Base-by-base conservation (phyloP, 306 rosid species). In the Castanea crenata region DNA sequence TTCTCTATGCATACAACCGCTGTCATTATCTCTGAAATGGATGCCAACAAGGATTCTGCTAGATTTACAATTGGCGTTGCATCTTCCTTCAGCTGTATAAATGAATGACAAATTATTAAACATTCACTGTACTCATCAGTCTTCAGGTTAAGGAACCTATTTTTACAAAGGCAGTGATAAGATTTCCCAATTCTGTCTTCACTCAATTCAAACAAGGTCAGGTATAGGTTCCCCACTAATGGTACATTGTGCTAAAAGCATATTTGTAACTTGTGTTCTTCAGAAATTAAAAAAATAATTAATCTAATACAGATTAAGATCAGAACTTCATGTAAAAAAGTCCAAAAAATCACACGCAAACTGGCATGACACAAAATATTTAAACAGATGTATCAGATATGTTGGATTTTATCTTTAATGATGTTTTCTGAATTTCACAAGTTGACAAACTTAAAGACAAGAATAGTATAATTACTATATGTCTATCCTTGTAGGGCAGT, bases 11-110 rank as follows among this genome's bases (percentile, higher is more conserved):
- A 69, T 65, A 13, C 31, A 25, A 70, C 79, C 11, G 72, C 71
- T 31, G 4, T 83, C 63, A 78, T 68, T 76, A 84, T 83, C 41
- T 69, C 79, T 12, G 90, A 81, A 59, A 87, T 87, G 79, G 86
- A 73, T 38, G 72, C 78, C 77, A 87, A 46, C 58, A 84, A 46
- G 49, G 77, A 74, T 57, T 81, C 82, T 54, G 80, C 82, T 35
- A 74, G 79, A 57, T 75, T 38, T 65, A 51, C n/a, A 32, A 73
- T 15, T 49, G 54, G 65, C 29, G 52, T 55, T 56, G 69, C 51
- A 64, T 84, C 74, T 82, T 69, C 80, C 74, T 74, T 74, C 74
- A 52, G 74, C 87, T 79, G 83, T 31, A 64, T 20, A 71, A n/a
- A 32, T 55, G 58, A 35, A 75, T 13, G 34, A 73, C 2, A 15